phyloP scores from a whole-genome alignment of 345 rosid genomes.

The Syzygium grande region DNA sequence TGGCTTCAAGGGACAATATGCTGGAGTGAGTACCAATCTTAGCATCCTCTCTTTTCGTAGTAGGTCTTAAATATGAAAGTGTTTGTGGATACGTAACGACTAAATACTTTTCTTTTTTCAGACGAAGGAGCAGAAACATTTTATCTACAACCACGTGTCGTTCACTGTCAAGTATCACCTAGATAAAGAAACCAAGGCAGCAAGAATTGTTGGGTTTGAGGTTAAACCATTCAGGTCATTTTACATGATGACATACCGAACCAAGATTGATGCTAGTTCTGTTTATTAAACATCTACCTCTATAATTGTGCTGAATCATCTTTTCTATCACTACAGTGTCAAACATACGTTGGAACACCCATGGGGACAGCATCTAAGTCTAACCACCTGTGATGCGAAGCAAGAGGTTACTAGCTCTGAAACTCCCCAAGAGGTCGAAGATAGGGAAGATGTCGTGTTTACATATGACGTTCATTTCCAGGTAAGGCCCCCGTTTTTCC shows the following conservation, averaged over 20 bases:
- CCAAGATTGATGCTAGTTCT: neutral
- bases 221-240: conserved; percentile 79
- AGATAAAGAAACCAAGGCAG: conserved; percentile 41
- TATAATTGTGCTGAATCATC: no score
- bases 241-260: neutral
- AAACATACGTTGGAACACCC: no score
- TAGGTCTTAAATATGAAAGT: neutral
- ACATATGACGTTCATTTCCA: no score
- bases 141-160: conserved; percentile 71
- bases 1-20: conserved; percentile 53
- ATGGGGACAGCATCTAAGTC: no score
- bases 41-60: neutral
- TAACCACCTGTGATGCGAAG: no score
- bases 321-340: no score
- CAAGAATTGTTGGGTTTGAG: conserved; percentile 89
- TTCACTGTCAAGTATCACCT: conserved; percentile 70
- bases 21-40: conserved; percentile 33
- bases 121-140: conserved; percentile 74
- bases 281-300: no score
- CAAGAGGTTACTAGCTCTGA: no score
- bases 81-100: neutral
- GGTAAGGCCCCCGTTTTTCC: no score
- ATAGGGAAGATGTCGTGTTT: no score
- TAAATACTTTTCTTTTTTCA: conserved; percentile 15
- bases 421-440: no score